Base-by-base conservation (phyloP, 352 stramenopile genomes). In the Detonula confervacea region DNA sequence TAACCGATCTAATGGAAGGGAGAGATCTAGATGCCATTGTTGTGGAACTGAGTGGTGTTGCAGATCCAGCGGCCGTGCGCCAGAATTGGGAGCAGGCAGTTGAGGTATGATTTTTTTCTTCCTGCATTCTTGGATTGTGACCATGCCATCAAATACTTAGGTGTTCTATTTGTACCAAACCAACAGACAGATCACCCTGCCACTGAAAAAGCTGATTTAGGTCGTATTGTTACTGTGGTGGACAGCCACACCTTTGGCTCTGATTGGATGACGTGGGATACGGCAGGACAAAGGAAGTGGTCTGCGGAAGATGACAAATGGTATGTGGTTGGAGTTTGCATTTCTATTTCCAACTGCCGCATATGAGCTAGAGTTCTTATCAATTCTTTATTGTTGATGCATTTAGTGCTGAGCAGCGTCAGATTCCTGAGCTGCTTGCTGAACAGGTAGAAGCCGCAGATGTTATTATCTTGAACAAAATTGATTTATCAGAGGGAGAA, bases 21-120 rank as follows among this genome's bases (percentile, higher is more conserved):
- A 30, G 68, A 30, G 60, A 46, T 29, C 91, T 92, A 60, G 73
- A 93, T 64, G 84, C 90, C 20, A 91, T 95, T 70, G 82, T 95
- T 33, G 64, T 95, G 44, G 90, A 95, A 82, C 69, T 90, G 25
- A 86, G 47, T 46, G 90, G 90, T 14, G 87, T 95, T 0, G 84
- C 87, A 0, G 87, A 93, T 76, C 90, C 90, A 6, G 84, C 80
- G 37, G 16, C 65, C 12, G 68, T 95, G 9, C 79, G 84, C 8
- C 47, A 73, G n/a, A 87, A 85, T 56, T 94, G 91, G 65, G 80
- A 94, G 69, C 68, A 87, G 73, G 86, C 81, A n/a, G 46, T 57
- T 6, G 11, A n/a, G 22, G 49, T 42, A 30, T 30, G 47, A 22
- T 25, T 25, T 22, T 54, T n/a, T n/a, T n/a, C n/a, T n/a, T n/a